Conservation (phyloP, 1,284 basidiomycete species). For the Boletus mariae region DNA sequence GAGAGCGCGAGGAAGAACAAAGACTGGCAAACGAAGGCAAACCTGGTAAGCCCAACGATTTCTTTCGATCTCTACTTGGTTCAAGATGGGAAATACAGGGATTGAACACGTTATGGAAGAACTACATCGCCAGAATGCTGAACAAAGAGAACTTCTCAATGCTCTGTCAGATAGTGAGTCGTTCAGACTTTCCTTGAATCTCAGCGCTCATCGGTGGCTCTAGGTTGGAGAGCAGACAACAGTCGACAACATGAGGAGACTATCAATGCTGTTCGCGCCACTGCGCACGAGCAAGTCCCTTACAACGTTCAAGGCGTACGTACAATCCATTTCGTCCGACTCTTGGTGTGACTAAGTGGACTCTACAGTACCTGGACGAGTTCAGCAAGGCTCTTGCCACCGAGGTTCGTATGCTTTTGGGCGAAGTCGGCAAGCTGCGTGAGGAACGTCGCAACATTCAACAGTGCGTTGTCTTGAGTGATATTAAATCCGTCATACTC, state of each 20-base stretch:
- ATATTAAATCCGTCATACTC: not conserved
- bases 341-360: conserved; percentile 8
- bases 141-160: conserved; percentile 49
- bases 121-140: conserved; percentile 48
- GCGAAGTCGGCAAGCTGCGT: conserved; percentile 72
- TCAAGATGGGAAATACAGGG: conserved; percentile 33
- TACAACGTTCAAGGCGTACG: conserved; percentile 72
- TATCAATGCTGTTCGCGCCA: conserved; percentile 56
- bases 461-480: conserved; percentile 48
- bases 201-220: conserved; percentile 8
- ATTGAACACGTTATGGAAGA: conserved; percentile 53
- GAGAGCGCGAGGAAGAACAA: conserved; percentile 47
- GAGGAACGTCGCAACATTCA: conserved; percentile 69
- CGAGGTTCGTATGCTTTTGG: conserved; percentile 74
- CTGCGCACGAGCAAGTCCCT: conserved; percentile 65
- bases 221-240: conserved; percentile 63
- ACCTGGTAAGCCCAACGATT: conserved; percentile 41
- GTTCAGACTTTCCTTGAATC: not conserved
- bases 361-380: conserved; percentile 64
- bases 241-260: conserved; percentile 59
- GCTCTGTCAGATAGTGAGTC: conserved; percentile 51
- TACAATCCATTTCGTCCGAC: not conserved
- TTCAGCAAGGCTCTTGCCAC: conserved; percentile 74
- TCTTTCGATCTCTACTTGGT: not conserved
- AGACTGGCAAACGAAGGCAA: conserved; percentile 44